A percentile compares a stretch with the other conserved stretches of the same genome.
phyloP scores from a whole-genome alignment of 1,284 basidiomycete species.

The Macrocystidia cucumis region DNA sequence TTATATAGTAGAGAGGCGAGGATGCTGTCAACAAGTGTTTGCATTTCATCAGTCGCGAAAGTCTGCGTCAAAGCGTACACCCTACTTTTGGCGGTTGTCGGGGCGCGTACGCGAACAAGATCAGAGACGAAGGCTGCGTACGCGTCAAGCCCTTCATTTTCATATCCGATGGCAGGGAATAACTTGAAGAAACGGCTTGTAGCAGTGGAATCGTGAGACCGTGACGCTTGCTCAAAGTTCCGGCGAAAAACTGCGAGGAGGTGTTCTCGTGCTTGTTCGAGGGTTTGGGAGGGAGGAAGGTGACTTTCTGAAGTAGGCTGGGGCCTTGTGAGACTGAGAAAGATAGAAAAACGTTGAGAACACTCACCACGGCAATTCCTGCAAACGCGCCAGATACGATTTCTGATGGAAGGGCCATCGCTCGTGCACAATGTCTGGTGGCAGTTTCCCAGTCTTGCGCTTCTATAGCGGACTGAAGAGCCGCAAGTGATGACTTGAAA shows the following conservation, averaged over 20 bases:
- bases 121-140: slow-evolving; percentile 93
- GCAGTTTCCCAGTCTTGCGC: slow-evolving; percentile 94
- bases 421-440: slow-evolving; percentile 82
- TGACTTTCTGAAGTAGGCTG: slow-evolving; percentile 89
- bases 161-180: slow-evolving; percentile 90
- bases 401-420: slow-evolving; percentile 75
- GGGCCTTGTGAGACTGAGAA: slow-evolving; percentile 6
- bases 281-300: slow-evolving; percentile 77
- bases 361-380: slow-evolving; percentile 74
- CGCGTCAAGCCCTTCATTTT: slow-evolving; percentile 87
- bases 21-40: slow-evolving; percentile 48
- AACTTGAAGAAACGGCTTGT: slow-evolving; percentile 96
- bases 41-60: slow-evolving; percentile 5
- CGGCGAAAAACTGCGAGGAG: slow-evolving; percentile 75
- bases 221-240: slow-evolving; percentile 77
- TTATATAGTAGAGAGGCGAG: slow-evolving; percentile 85
- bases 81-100: slow-evolving; percentile 75
- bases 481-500: slow-evolving; percentile 67
- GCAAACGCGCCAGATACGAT: slow-evolving; percentile 85
- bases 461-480: slow-evolving; percentile 74
- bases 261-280: slow-evolving; percentile 67
- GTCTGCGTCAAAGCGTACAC: too few relatives aligned
- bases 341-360: too few relatives aligned
- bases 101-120: slow-evolving; percentile 75
- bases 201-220: slow-evolving; percentile 73